Percentiles rank a stretch among this genome's conserved stretches.
Conservation (phyloP, 1,284 basidiomycete species). For the Albatrellus sp. region DNA sequence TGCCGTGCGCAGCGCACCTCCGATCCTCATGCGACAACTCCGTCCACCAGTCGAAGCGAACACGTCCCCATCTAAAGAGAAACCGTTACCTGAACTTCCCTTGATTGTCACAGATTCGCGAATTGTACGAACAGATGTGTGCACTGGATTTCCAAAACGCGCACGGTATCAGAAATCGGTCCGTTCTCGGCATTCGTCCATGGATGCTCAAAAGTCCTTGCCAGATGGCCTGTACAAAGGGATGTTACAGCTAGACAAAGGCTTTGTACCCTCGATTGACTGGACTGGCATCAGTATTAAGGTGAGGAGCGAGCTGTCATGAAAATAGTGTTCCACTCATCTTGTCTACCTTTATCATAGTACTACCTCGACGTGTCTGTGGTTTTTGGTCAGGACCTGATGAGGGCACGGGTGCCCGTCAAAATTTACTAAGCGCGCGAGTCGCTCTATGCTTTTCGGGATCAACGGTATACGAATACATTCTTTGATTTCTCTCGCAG, state of each 20-base stretch:
- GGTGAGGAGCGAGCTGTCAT: conserved; percentile 24
- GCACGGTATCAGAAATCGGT: conserved; percentile 24
- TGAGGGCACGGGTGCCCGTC: conserved; percentile 47
- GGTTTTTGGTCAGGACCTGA: conserved; percentile 44
- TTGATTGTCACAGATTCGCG: conserved; percentile 29
- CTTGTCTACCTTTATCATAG: conserved; percentile 21
- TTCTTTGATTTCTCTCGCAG: no score
- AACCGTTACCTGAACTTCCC: conserved; percentile 27
- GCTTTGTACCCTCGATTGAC: conserved; percentile 51
- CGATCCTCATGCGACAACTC: conserved; percentile 17
- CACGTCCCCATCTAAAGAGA: conserved; percentile 16
- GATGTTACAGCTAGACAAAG: conserved; percentile 36
- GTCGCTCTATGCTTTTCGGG: no score
- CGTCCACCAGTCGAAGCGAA: conserved; percentile 3
- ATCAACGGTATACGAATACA: no score
- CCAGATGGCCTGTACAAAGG: conserved; percentile 58
- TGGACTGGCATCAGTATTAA: conserved; percentile 56
- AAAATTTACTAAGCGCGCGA: conserved; percentile 30
- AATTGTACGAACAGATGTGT: conserved; percentile 39
- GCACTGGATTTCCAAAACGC: conserved; percentile 56
- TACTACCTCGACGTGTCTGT: conserved; percentile 63
- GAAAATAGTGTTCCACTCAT: not conserved
- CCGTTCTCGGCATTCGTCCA: conserved; percentile 28
- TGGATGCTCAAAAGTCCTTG: conserved; percentile 31
- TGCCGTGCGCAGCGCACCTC: conserved; percentile 27